Base-by-base conservation (phyloP, 78 protist genomes). In the Acrasis kona region DNA sequence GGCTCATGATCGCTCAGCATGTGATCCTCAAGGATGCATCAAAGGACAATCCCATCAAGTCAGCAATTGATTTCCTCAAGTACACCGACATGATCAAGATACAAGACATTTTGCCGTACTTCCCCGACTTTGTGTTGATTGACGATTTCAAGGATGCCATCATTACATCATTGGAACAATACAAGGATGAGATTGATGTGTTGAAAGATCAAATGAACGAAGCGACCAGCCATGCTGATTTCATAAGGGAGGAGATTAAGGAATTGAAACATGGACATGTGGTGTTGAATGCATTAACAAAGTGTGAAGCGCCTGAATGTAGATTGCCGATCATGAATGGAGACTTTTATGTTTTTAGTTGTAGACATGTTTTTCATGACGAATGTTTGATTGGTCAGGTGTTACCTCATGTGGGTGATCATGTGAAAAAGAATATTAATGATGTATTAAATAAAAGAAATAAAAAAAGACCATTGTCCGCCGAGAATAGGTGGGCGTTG, bases 91-190 rank as follows among this genome's bases (percentile, higher is more conserved):
- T 89, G 31, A 40, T 95, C n/a, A 87, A 78, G 64, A 80, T 95
- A 36, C 97, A 95, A 77, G 98, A 95, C 70, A 84, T 95, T 29
- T 78, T 95, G 38, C 98, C 96, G 27, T 90, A 89, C 90, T 92
- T 95, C 70, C 93, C 96, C 10, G 95, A 95, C 38, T 92, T 92
- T 70, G 76, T 82, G 0, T 74, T 61, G 10, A 93, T 95, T 65
- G 92, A 95, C 28, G 88, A 93, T 66, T 91, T 95, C 70, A 91
- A 91, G 80, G 83, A 89, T 41, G 89, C 89, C 41, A 94, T 95
- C 67, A 85, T 91, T 37, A 37, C 35, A 27, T 74, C 92, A 36
- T 80, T 95, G 1, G 89, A 88, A 19, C 84, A 74, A 29, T 93
- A 95, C 85, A 91, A 87, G 78, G 10, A 40, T 10, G 70, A 92